These are phyloP conservation scores for Astragalus glycyphyllos DNA, from an alignment of 306 rosid species.

Conservation along the genomic window DNA sequence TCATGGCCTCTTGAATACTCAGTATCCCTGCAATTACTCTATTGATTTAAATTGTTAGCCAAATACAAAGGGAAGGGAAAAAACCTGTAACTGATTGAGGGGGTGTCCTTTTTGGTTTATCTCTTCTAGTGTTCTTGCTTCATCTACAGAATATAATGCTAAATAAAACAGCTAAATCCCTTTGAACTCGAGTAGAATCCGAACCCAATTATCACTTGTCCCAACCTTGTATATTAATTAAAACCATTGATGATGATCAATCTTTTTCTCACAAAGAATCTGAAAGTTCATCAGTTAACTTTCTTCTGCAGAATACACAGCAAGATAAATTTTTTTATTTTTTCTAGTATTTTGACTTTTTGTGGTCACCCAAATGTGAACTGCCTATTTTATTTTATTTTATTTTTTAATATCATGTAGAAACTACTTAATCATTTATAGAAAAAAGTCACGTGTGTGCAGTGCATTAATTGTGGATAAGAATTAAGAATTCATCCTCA, in stretches of 20 bases:
- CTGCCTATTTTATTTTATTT: not conserved
- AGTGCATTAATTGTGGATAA: constrained; percentile 20
- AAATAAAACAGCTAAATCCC: not conserved
- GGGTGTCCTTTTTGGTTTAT: too few relatives aligned
- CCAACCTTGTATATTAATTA: not conserved
- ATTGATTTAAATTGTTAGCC: not conserved
- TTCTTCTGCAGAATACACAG: not conserved
- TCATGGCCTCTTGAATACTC: not conserved
- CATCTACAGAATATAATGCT: not conserved
- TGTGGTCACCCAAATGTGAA: not conserved
- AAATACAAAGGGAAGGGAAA: not conserved
- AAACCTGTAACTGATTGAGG: not conserved
- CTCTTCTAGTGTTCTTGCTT: too few relatives aligned
- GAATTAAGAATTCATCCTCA: not conserved
- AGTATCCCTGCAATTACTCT: not conserved
- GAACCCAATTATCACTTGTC: too few relatives aligned
- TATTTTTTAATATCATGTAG: constrained; percentile 15
- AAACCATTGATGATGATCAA: constrained; percentile 12
- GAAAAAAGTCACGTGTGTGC: constrained; percentile 26
- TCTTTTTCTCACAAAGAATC: not conserved
- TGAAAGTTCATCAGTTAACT: not conserved
- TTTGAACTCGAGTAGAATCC: too few relatives aligned
- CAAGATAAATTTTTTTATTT: not conserved
- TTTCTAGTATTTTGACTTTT: not conserved
- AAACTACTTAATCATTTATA: constrained; percentile 26